These are phyloP conservation scores for Coniochaeta sp. DNA, from an alignment of 2,329 filamentous ascomycete genomes.

Conservation along the genomic window DNA sequence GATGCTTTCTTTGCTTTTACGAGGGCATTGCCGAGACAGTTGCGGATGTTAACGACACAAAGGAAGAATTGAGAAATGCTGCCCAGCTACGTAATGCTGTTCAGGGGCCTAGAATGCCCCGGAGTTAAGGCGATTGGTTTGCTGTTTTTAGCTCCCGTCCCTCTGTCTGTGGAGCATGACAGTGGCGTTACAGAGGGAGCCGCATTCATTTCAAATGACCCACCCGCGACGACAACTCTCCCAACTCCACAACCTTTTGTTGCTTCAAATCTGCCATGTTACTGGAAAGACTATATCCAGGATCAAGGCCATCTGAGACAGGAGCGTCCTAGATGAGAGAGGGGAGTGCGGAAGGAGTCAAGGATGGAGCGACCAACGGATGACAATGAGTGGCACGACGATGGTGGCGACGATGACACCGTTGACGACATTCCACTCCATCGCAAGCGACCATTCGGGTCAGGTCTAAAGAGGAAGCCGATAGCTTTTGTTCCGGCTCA, in stretches of 20 bases:
- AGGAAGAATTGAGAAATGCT: neutral
- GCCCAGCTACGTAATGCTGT: conserved; percentile 1
- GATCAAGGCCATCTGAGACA: too few relatives aligned
- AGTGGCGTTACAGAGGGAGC: neutral
- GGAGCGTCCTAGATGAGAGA: neutral
- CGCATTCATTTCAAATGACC: neutral
- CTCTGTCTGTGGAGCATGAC: neutral
- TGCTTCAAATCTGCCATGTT: too few relatives aligned
- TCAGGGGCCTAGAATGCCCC: neutral
- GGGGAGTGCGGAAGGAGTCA: neutral
- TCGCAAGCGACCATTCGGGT: conserved; percentile 44
- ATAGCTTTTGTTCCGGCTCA: conserved; percentile 52
- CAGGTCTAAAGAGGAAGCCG: conserved; percentile 44
- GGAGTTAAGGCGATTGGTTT: conserved; percentile 1
- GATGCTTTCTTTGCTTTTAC: neutral
- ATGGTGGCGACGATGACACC: conserved; percentile 15
- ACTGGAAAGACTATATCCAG: too few relatives aligned
- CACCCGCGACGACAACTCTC: neutral
- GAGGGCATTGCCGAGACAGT: neutral
- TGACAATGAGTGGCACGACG: neutral
- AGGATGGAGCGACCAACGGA: neutral
- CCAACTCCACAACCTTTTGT: neutral
- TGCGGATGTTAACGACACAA: neutral
- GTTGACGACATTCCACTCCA: conserved; percentile 45
- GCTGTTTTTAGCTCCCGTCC: conserved; percentile 1